phyloP scores from a whole-genome alignment of 805 yeast genomes.

The Sungouiozyma intestinalis region DNA sequence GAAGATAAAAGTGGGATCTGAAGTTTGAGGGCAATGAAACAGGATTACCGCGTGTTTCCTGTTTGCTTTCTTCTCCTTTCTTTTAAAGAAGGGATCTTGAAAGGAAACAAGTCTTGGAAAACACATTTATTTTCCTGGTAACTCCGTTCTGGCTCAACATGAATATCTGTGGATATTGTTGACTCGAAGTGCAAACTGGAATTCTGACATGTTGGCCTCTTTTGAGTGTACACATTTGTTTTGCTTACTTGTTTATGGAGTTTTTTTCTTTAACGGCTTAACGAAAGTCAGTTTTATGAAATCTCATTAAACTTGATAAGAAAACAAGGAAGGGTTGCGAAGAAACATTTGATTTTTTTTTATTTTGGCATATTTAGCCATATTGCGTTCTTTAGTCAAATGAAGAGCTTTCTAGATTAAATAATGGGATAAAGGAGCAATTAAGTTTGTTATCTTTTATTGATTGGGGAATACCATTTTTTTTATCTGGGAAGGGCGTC shows the following conservation, averaged over 20 bases:
- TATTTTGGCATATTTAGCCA: background rate
- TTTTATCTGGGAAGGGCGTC: background rate
- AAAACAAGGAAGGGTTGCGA: background rate
- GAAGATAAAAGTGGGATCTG: background rate
- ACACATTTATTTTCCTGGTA: background rate
- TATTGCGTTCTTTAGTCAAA: background rate
- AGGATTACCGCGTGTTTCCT: background rate
- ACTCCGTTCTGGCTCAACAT: background rate
- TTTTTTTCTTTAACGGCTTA: too few relatives aligned
- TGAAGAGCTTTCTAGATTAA: background rate
- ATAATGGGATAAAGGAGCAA: conserved; percentile 18
- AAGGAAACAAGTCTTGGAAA: background rate
- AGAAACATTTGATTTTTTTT: background rate
- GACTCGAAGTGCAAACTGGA: background rate
- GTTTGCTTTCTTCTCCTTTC: background rate
- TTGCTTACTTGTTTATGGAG: background rate
- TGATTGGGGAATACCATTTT: conserved; percentile 2
- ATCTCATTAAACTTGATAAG: too few relatives aligned
- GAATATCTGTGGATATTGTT: background rate
- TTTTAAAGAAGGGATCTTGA: background rate
- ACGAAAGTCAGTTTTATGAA: too few relatives aligned
- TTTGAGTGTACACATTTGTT: background rate
- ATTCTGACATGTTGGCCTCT: background rate
- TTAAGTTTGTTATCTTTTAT: conserved; percentile 23
- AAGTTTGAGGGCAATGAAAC: background rate